Evolutionary conservation across 179 eudicot genomes (phyloP), one percentile per base, ranked within the genome.

Genomic region (Amaranthus tricolor): DNA sequence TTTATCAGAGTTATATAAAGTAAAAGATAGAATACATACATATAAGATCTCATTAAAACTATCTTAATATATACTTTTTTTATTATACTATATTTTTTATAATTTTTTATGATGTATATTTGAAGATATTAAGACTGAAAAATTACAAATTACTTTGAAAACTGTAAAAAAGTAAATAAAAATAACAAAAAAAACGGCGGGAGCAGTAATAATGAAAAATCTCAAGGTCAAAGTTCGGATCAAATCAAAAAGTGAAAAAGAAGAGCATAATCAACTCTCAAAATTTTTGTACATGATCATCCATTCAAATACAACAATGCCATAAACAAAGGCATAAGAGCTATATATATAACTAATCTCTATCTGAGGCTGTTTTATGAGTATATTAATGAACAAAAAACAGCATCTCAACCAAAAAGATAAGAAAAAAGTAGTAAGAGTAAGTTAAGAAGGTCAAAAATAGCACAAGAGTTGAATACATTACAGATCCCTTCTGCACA

Each of bases 401-500:
- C 80, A 77, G 64, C 73, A n/a, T 76, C 51, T 71, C 79, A 45
- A 52, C 21, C 59, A 5, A 63, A 58, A 81, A 66, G 62, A 31
- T 9, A 51, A 10, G 7, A 9, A 21, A 62, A 24, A 2, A 13
- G 49, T 59, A 52, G 71, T 65, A 50, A 80, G 61, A 47, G 17
- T 61, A 61, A 24, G 57, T 66, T 40, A 47, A 77, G 40, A 47
- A 15, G 62, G 71, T 71, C 77, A 58, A 64, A 68, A 71, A 68
- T 77, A 84, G 70, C 77, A 84, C 85, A 83, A 58, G 70, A 60
- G 65, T 48, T 62, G 44, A 70, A 60, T 50, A 66, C 62, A 76
- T 83, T 82, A 92, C 84, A 92, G 86, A 79, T 93, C 97, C 79
- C 98, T 85, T 82, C 98, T 81, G 86, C 98, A 93, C 74, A 93